Conservation (phyloP, 306 rosid species). For the Rosa multiflora region DNA sequence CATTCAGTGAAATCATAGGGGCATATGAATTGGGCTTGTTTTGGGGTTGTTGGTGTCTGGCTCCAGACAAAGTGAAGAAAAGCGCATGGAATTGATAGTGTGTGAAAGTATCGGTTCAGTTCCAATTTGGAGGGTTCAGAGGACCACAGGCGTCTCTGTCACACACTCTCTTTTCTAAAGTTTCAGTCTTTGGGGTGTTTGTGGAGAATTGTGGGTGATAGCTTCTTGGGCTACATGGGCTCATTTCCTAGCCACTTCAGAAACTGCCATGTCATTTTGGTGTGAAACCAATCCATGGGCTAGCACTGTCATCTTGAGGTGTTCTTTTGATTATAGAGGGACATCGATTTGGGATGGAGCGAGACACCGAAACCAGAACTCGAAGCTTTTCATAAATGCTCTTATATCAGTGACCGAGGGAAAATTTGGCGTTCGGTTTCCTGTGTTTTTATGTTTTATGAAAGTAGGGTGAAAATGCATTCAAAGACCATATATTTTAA, state of each 20-base stretch:
- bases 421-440: no score
- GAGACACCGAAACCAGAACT: no score
- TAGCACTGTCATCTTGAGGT: no score
- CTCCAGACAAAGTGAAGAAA: conserved; percentile 15
- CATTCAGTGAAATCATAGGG: conserved; percentile 24
- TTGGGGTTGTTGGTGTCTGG: conserved; percentile 13
- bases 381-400: no score
- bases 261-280: no score
- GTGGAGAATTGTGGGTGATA: not conserved
- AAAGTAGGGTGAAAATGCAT: no score
- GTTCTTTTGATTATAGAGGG: no score
- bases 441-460: no score
- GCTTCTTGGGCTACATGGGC: not conserved
- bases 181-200: not conserved
- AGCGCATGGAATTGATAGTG: not conserved
- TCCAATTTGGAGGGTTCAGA: not conserved
- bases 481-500: no score
- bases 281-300: not conserved
- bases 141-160: conserved; percentile 12
- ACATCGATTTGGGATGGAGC: no score
- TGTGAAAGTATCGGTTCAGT: not conserved
- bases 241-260: not conserved
- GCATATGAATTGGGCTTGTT: not conserved
- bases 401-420: no score
- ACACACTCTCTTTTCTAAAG: not conserved